Percentiles rank a stretch among this genome's conserved stretches.
phyloP scores from a whole-genome alignment of 805 yeast genomes.

The Candida orba region DNA sequence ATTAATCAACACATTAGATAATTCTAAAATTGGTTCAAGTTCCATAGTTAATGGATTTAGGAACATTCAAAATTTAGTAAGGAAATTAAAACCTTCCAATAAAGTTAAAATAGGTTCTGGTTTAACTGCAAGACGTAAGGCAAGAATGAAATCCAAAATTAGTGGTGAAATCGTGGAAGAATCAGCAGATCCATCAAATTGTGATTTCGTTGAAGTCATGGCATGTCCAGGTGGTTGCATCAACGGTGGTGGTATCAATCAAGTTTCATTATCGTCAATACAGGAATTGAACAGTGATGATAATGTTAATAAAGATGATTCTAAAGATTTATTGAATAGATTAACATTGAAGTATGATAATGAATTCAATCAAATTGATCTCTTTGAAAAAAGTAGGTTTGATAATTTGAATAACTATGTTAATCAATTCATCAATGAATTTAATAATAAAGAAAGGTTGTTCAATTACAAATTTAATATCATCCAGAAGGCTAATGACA shows the following conservation, averaged over 20 bases:
- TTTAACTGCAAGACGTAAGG: constrained; percentile 20
- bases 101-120: constrained; percentile 22
- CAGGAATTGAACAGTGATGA: not conserved
- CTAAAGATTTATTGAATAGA: constrained; percentile 22
- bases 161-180: constrained; percentile 5
- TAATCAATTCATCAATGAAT: constrained; percentile 25
- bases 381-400: constrained; percentile 16
- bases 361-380: constrained; percentile 26
- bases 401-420: constrained; percentile 27
- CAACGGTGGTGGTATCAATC: constrained; percentile 86
- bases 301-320: constrained; percentile 2
- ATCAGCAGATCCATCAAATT: constrained; percentile 53
- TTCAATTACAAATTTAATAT: constrained; percentile 40
- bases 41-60: constrained; percentile 84
- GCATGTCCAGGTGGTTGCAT: constrained; percentile 98
- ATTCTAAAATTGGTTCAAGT: constrained; percentile 42
- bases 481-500: constrained; percentile 47
- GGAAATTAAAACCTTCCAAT: constrained; percentile 45
- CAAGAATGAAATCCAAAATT: constrained; percentile 7
- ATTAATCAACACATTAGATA: constrained; percentile 33
- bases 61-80: constrained; percentile 87
- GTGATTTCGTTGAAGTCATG: constrained; percentile 90
- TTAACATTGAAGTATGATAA: constrained; percentile 26
- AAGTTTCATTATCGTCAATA: constrained; percentile 4
- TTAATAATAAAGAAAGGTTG: constrained; percentile 32